Base-by-base conservation (phyloP, 345 rosid species). In the Citrus australasica region DNA sequence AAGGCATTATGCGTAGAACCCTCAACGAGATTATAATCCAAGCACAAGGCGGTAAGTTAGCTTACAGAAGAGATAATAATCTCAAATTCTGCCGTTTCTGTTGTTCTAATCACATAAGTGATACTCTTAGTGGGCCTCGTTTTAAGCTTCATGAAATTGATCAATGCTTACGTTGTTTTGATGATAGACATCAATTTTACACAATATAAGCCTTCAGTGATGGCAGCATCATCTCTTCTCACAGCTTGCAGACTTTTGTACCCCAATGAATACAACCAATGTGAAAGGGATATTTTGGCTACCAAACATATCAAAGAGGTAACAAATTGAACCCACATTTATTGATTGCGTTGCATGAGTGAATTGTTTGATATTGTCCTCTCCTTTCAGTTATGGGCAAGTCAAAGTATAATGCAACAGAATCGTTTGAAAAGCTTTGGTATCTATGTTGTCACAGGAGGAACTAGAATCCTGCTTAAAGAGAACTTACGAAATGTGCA, bases 191-290 rank as follows among this genome's bases (percentile, higher is more conserved):
- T 73, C 56, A 58, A 4, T 24, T 73, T 59, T 24, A 73, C 76
- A 4, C 4, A 37, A 60, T 73, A 33, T 33, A 59, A 24, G 24
- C 76, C 76, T n/a, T 73, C 76, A 37, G 76, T 73, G 38, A 38
- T 60, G 4, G 67, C 76, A 37, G 76, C 76, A 59, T 59, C 67
- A 33, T 66, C 76, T 9, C 32, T 60, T 25, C 76, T 73, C 22
- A 16, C 76, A 25, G 35, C 28, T 35, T 35, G 73, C 53, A 32
- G 13, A 24, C 9, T 56, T 60, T 32, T 33, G 73, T 30, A 19
- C 30, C 67, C 67, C 6, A 63, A 7, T 2, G 24, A 28, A 35
- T 38, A 32, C 51, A 46, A 46, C 51, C 51, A 0, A 46, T 46
- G 51, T 46, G 51, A 65, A 9, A 5, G 33, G 42, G 8, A 17